Conservation (phyloP, 2,329 filamentous ascomycete species). For the Cylindrodendrum hubeiense region DNA sequence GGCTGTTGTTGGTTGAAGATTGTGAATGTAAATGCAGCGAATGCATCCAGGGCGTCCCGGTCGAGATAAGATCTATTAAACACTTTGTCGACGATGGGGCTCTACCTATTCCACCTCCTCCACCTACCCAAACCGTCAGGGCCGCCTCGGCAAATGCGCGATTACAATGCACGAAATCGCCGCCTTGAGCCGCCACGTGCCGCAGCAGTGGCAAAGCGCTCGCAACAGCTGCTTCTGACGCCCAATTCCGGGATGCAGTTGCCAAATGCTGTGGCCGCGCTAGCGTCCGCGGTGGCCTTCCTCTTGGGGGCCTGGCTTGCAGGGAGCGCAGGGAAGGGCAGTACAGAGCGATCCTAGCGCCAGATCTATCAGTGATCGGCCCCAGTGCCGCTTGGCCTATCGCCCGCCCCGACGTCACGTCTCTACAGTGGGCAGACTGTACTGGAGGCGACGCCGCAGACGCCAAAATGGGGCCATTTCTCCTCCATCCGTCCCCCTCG, state of each 20-base stretch:
- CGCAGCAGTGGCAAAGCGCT: background rate
- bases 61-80: slow-evolving; percentile 17
- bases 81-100: background rate
- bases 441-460: background rate
- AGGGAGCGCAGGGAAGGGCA: background rate
- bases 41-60: background rate
- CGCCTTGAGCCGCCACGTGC: slow-evolving; percentile 12
- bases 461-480: background rate
- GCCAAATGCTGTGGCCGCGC: too few relatives aligned
- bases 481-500: background rate
- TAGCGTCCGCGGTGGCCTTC: slow-evolving; percentile 20
- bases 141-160: background rate
- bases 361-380: background rate
- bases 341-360: background rate
- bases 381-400: background rate
- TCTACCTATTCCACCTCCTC: background rate
- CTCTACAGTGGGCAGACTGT: background rate
- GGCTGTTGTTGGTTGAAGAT: background rate
- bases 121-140: slow-evolving; percentile 15
- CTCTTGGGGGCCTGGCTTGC: background rate
- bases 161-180: slow-evolving; percentile 2
- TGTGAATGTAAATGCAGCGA: background rate
- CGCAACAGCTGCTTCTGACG: background rate
- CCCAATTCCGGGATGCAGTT: too few relatives aligned
- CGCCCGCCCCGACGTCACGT: too few relatives aligned